Evolutionary conservation across 2,329 filamentous ascomycete species (phyloP), one percentile per base, ranked within the genome.

Genomic region (Phyllosticta citriasiana): DNA sequence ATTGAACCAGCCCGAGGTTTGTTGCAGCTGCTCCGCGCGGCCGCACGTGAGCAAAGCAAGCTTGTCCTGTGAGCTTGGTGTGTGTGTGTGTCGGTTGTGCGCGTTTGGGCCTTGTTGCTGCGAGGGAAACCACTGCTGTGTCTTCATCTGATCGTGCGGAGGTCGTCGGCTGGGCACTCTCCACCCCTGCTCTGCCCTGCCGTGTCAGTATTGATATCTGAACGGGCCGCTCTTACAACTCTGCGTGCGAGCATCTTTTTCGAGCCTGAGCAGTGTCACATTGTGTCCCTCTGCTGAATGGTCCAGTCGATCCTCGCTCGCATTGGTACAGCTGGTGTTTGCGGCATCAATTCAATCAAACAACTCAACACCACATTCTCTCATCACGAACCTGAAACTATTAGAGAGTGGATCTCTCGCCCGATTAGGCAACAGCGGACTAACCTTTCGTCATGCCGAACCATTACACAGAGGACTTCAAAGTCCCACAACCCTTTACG

Each of bases 81-180:
- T 47, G 40, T n/a, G 40, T 16, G 40, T n/a, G 40, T 16, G 40
- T 47, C 40, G 40, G 40, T n/a, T n/a, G 40, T n/a, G 40, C 19
- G 19, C 19, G 3, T 47, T 47, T 7, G 12, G 16, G 40, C 40
- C 40, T 7, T 47, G 40, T 7, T 47, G 40, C n/a, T 47, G 14
- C 16, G 14, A n/a, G 40, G 40, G 2, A n/a, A 47, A n/a, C 19
- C 14, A 47, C 40, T 16, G 40, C 14, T 47, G 6, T 47, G 6
- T 47, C 16, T 57, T 57, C 56, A 57, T 57, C 56, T 52, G 56
- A 57, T 22, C 25, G 56, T 57, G 56, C 56, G 56, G 56, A 57
- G 56, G 24, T 57, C 35, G 56, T 50, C 51, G 40, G 40, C 40
- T 47, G 40, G 40, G 16, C 40, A 16, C 40, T 14, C 40, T 47